phyloP scores from a whole-genome alignment of 176 grass and related monocot genomes.

The bread wheat (Triticum aestivum) region IWGSC_CS_RefSeq_v2.1 NC_057808.1:4144749-4145248 shows the following conservation, averaged over 20 bases:
- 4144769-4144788: conserved; percentile 91
- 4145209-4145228: conserved; percentile 93
- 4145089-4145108: conserved; percentile 82
- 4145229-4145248: conserved; percentile 83
- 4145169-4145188: conserved; percentile 63
- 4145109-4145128: conserved; percentile 78
- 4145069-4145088: conserved; percentile 58
- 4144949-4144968: conserved; percentile 88
- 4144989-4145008: conserved; percentile 87
- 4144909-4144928: conserved; percentile 80
- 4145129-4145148: conserved; percentile 86
- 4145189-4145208: conserved; percentile 58
- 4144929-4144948: conserved; percentile 90
- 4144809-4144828: conserved; percentile 65
- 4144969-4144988: conserved; percentile 97
- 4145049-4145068: conserved; percentile 91
- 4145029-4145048: conserved; percentile 95
- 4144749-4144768: conserved; percentile 89
- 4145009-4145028: conserved; percentile 83
- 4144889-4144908: conserved; percentile 81
- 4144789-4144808: conserved; percentile 53
- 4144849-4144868: conserved; percentile 82
- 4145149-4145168: conserved; percentile 85
- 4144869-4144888: conserved; percentile 94
- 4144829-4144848: conserved; percentile 88